Base-by-base conservation (phyloP, 345 rosid species). In the Rhodomyrtus tomentosa region DNA sequence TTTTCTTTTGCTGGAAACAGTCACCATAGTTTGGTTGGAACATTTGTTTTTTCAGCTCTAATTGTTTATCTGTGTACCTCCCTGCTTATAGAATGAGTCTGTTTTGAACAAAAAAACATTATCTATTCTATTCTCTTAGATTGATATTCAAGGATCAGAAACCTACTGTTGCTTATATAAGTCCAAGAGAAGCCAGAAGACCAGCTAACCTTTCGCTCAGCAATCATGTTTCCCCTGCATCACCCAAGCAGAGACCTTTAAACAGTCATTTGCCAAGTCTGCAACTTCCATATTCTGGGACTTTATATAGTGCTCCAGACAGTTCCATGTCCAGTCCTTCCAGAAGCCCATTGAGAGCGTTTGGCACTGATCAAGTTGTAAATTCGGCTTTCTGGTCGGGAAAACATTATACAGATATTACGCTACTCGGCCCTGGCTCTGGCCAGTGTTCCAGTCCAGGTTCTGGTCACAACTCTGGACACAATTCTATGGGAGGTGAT, bases 381-480 rank as follows among this genome's bases (percentile, higher is more conserved):
- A 93, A 93, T 91, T 88, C 93, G 85, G 95, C 93, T 80, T 88
- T 93, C 53, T 93, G 94, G 90, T 88, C 89, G 6, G 96, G 95
- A 85, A 96, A 91, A 87, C 95, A 93, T 68, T 94, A 88, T 90
- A 22, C 95, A 52, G 99, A 96, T 87, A 90, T 95, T 62, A 88
- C 91, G n/a, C 89, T 96, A 53, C 89, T 91, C 80, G 96, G 99
- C 40, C 95, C 98, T 84, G 98, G 98, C n/a, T 95, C 98, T 83
- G 98, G 99, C 55, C 99, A 95, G 24, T 97, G 99, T 88, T 97
- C 99, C 50, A 97, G 99, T 92, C 98, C 99, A 50, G 98, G 96
- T 82, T 97, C 99, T 59, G 98, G 99, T 85, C 89, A 95, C 88
- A 97, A 97, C 87, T 96, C 99, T 48, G 98, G 99, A 29, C 95